Base-by-base conservation (phyloP, 1,284 basidiomycete genomes). In the Paramarasmius palmivorus region DNA sequence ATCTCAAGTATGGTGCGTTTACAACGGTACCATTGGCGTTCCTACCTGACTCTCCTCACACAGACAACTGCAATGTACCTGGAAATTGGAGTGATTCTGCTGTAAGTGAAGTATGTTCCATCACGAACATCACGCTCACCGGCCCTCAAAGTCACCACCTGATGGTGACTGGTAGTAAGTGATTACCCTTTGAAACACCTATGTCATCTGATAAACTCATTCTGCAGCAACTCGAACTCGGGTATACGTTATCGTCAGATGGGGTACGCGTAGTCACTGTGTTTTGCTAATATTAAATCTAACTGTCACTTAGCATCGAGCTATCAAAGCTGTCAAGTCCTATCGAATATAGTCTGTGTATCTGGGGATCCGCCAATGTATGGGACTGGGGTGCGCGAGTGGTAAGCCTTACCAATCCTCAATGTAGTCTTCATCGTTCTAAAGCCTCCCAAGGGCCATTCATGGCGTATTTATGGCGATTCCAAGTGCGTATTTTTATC, bases 61-160 rank as follows among this genome's bases (percentile, higher is more conserved):
- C 26, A 81, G 81, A 83, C 57, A 82, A 82, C 56, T 83, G 81
- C 64, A 76, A 79, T 59, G 74, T 82, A 19, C 80, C 81, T 9
- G 57, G 54, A 5, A 80, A 82, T 58, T 82, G 79, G 80, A 71
- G 67, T 14, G 81, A 82, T 53, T 68, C 58, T 37, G 52, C 58
- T 12, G 77, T 76, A 52, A 58, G 73, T 53, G 19, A 19, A 26
- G 12, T 32, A 25, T 41, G 48, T 41, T 23, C 8, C n/a, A 50
- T 9, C 36, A 20, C 8, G 6, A 22, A 36, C n/a, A 42, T 42
- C 5, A 38, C 12, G 35, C 38, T 23, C 32, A 9, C 20, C 25
- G 17, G 29, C n/a, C 20, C 20, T 36, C 15, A 39, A 7, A 78
- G 77, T 62, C 58, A 1, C 73, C 74, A 39, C 74, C 67, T 22